These are phyloP conservation scores for Aspergillus sp. DNA, from an alignment of 2,329 filamentous ascomycete species.

Conservation along the genomic window DNA sequence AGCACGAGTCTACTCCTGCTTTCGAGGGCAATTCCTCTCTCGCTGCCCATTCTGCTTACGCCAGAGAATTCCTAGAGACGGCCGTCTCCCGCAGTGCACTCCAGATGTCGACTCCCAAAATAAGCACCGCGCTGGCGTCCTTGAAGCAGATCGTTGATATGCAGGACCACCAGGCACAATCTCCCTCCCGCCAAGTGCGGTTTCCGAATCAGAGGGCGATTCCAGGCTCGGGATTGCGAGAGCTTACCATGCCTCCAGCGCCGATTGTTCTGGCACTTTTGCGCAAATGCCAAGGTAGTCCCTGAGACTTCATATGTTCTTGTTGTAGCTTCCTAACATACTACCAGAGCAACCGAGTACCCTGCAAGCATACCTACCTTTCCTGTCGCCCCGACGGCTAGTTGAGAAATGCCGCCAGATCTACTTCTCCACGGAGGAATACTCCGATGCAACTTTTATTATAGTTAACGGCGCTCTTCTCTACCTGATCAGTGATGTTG, in stretches of 20 bases:
- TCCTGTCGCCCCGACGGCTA: slow-evolving; percentile 37
- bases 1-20: slow-evolving; percentile 28
- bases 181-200: slow-evolving; percentile 27
- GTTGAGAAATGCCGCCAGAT: slow-evolving; percentile 44
- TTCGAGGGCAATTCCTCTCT: slow-evolving; percentile 56
- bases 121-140: slow-evolving; percentile 40
- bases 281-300: slow-evolving; percentile 37
- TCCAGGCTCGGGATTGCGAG: slow-evolving; percentile 31
- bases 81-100: slow-evolving; percentile 39
- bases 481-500: slow-evolving; percentile 39
- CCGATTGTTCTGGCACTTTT: slow-evolving; percentile 36
- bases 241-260: slow-evolving; percentile 41
- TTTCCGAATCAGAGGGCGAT: slow-evolving; percentile 29
- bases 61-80: slow-evolving; percentile 46
- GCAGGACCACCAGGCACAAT: slow-evolving; percentile 33
- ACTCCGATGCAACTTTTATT: slow-evolving; percentile 43
- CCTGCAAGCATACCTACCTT: slow-evolving; percentile 34
- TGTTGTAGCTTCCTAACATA: neutral
- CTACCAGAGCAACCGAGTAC: slow-evolving; percentile 11
- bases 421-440: slow-evolving; percentile 47
- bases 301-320: neutral
- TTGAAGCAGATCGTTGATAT: slow-evolving; percentile 43
- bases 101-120: slow-evolving; percentile 40
- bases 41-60: slow-evolving; percentile 51
- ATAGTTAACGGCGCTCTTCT: slow-evolving; percentile 42